Evolutionary conservation across 768 basidiomycete species (phyloP).

Genomic region (Termitomyces sp.): DNA sequence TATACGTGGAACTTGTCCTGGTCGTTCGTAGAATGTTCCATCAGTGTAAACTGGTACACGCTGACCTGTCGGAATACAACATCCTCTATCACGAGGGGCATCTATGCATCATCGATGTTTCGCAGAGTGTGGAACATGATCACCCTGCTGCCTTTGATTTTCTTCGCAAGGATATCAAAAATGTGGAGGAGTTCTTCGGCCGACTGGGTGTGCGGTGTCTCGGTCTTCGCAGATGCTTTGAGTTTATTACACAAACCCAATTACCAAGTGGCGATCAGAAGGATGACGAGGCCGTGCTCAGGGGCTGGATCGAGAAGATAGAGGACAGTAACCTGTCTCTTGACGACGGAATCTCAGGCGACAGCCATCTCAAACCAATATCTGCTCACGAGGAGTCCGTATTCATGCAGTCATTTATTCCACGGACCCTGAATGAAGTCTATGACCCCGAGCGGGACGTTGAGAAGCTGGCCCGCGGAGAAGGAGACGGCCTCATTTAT

Average conservation of each 20-base stretch:
- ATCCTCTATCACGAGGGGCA: slow-evolving; percentile 82
- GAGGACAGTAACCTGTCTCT: not conserved
- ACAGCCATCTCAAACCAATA: slow-evolving; percentile 1
- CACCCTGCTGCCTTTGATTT: slow-evolving; percentile 97
- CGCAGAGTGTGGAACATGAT: slow-evolving; percentile 97
- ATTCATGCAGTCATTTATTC: slow-evolving; percentile 90
- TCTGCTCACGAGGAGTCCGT: slow-evolving; percentile 78
- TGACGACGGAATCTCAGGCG: not conserved
- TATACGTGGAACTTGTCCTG: slow-evolving; percentile 81
- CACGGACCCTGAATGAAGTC: slow-evolving; percentile 87
- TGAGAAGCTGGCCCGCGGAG: slow-evolving; percentile 66
- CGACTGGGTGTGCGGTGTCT: slow-evolving; percentile 71
- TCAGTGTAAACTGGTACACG: slow-evolving; percentile 91
- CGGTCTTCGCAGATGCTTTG: slow-evolving; percentile 80
- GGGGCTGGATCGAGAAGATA: slow-evolving; percentile 46
- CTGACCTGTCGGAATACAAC: slow-evolving; percentile 98
- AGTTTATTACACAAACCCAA: slow-evolving; percentile 73
- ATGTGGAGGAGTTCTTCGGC: slow-evolving; percentile 90
- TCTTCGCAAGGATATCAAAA: slow-evolving; percentile 86
- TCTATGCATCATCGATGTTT: slow-evolving; percentile 95
- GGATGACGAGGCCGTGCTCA: slow-evolving; percentile 29
- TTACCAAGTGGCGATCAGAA: slow-evolving; percentile 25
- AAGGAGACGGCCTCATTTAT: slow-evolving; percentile 77
- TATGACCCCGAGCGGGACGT: slow-evolving; percentile 95
- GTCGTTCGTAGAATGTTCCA: slow-evolving; percentile 84